Percentiles rank a stretch among this genome's conserved stretches.
Evolutionary conservation across 2,329 filamentous ascomycete species (phyloP).

Genomic region (Chalaropsis thielavioides): DNA sequence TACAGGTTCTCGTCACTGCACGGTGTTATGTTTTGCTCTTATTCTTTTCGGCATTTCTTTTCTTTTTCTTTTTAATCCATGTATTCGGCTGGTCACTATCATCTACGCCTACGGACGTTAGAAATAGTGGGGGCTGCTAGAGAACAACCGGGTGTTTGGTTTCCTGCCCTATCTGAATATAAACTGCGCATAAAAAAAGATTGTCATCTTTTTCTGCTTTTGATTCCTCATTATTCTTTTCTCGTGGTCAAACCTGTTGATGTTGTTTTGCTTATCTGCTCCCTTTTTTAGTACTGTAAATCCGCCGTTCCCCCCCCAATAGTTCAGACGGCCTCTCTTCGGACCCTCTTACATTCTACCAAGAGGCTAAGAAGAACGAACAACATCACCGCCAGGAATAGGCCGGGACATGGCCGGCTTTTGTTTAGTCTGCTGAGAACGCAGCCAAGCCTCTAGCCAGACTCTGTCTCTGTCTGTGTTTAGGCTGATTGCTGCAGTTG

Average conservation of each 20-base stretch:
- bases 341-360: not conserved
- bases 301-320: too few relatives aligned
- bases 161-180: not conserved
- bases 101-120: not conserved
- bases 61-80: not conserved
- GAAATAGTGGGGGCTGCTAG: not conserved
- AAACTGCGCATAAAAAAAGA: not conserved
- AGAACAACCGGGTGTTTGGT: not conserved
- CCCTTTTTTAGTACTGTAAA: too few relatives aligned
- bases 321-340: not conserved
- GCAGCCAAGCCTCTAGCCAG: too few relatives aligned
- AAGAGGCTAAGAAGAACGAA: not conserved
- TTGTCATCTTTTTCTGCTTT: not conserved
- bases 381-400: too few relatives aligned
- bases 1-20: not conserved
- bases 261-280: not conserved
- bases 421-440: not conserved
- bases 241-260: not conserved
- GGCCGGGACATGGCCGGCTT: not conserved
- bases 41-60: not conserved
- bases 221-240: not conserved
- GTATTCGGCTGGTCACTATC: not conserved
- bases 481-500: too few relatives aligned
- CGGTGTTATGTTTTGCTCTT: not conserved
- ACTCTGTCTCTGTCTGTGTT: too few relatives aligned